Percentiles rank a stretch among this genome's conserved stretches.
Evolutionary conservation across 2,329 filamentous ascomycete species (phyloP).

Genomic region (Hypoxylon sp.): DNA sequence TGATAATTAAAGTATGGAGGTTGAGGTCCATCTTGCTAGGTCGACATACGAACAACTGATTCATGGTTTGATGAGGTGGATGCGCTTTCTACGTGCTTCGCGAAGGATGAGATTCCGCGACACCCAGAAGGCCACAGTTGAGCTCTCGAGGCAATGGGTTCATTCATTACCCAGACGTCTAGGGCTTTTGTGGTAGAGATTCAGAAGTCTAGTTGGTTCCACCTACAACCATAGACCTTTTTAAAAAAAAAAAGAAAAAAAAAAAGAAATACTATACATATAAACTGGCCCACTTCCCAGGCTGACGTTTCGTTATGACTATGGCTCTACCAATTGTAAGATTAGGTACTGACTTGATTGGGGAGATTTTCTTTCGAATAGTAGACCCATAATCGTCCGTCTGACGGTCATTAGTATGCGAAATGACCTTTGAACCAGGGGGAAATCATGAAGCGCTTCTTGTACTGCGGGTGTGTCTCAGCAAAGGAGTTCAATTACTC

Average conservation of each 20-base stretch:
- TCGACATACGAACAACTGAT: slow-evolving; percentile 64
- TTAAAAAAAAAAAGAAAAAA: too few species aligned
- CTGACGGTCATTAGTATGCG: too few species aligned
- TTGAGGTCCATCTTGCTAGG: slow-evolving; percentile 79
- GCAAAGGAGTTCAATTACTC: too few species aligned
- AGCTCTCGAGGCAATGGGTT: background rate
- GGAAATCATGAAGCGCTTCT: too few species aligned
- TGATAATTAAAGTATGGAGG: slow-evolving; percentile 67
- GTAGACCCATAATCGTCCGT: too few species aligned
- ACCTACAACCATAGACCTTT: background rate
- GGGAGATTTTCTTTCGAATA: too few species aligned
- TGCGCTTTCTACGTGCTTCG: background rate
- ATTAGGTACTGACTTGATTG: background rate
- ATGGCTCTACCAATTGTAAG: background rate
- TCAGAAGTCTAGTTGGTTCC: background rate
- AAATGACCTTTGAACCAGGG: too few species aligned
- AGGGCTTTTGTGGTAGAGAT: background rate
- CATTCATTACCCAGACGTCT: background rate
- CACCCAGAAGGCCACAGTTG: background rate
- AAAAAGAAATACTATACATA: too few species aligned
- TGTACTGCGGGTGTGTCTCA: too few species aligned
- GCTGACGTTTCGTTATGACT: background rate
- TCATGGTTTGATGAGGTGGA: background rate
- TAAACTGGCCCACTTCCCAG: background rate
- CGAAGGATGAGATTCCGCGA: background rate